Percentiles rank a stretch among this genome's conserved stretches.
phyloP scores from a whole-genome alignment of 1,139 yeast species.

The Pichia cactophila region DNA sequence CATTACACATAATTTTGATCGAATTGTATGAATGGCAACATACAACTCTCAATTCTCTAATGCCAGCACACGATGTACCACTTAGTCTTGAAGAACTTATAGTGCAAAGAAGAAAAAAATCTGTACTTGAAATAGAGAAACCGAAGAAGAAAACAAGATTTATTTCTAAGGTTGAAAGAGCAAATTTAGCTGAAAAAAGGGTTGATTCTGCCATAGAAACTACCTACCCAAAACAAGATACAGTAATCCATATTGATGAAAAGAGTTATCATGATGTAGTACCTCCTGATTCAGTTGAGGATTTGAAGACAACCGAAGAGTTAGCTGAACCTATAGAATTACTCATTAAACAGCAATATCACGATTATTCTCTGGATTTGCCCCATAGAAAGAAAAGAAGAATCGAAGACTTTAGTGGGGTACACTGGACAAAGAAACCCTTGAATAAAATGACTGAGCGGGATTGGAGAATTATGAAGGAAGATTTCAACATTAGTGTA shows the following conservation, averaged over 20 bases:
- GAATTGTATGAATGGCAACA: no score
- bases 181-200: constrained; percentile 14
- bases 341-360: constrained; percentile 22
- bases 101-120: neutral
- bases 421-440: constrained; percentile 68
- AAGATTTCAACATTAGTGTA: constrained; percentile 62
- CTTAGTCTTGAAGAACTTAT: constrained; percentile 27
- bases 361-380: constrained; percentile 13
- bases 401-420: neutral
- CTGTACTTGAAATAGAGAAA: neutral
- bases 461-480: constrained; percentile 86
- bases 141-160: constrained; percentile 32
- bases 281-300: constrained; percentile 7
- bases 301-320: constrained; percentile 18
- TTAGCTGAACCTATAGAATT: constrained; percentile 19
- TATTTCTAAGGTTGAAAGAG: constrained; percentile 42
- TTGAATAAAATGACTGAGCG: constrained; percentile 61
- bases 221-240: no score
- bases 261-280: no score
- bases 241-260: no score
- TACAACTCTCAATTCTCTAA: neutral
- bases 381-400: constrained; percentile 11
- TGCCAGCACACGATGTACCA: constrained; percentile 22
- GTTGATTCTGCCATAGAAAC: neutral
- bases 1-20: no score